Evolutionary conservation across 371 early-diverging fungal species (phyloP).

Genomic region (Mortierella sp.): DNA sequence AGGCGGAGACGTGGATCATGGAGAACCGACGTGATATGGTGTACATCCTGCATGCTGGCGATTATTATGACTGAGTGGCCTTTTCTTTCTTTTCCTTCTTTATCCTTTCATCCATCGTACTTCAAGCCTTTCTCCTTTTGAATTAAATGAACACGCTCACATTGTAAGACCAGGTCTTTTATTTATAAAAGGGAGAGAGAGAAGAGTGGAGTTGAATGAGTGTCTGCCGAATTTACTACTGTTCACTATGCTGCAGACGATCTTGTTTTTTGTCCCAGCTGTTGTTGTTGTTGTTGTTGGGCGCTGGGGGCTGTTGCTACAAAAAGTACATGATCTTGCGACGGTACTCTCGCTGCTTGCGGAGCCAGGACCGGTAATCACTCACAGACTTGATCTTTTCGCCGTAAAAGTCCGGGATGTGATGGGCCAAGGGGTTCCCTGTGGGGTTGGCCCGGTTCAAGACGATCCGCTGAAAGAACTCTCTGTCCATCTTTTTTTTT

Average conservation of each 20-base stretch:
- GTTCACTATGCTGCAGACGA: too few relatives aligned
- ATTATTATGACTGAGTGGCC: not conserved
- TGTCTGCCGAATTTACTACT: too few relatives aligned
- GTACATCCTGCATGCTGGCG: not conserved
- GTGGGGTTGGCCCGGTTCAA: constrained; percentile 84
- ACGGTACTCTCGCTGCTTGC: constrained; percentile 87
- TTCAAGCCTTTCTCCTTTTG: not conserved
- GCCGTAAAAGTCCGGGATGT: constrained; percentile 94
- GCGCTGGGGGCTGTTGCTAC: constrained; percentile 21
- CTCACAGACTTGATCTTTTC: constrained; percentile 88
- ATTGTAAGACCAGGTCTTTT: too few relatives aligned
- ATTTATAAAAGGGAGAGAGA: too few relatives aligned
- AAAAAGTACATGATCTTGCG: constrained; percentile 78
- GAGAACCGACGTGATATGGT: not conserved
- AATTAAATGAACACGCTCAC: too few relatives aligned
- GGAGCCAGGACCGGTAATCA: constrained; percentile 90
- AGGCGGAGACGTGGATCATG: not conserved
- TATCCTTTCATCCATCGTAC: too few relatives aligned
- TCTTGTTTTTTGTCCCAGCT: not conserved
- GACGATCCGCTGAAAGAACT: constrained; percentile 84
- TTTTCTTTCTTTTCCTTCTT: not conserved
- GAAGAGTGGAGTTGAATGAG: too few relatives aligned
- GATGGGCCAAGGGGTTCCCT: constrained; percentile 79
- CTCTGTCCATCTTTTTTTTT: constrained; percentile 71
- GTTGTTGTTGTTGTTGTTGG: not conserved